These are phyloP conservation scores for Magnusiomyces ingens DNA, from an alignment of 1,139 yeast species.

Conservation along the genomic window DNA sequence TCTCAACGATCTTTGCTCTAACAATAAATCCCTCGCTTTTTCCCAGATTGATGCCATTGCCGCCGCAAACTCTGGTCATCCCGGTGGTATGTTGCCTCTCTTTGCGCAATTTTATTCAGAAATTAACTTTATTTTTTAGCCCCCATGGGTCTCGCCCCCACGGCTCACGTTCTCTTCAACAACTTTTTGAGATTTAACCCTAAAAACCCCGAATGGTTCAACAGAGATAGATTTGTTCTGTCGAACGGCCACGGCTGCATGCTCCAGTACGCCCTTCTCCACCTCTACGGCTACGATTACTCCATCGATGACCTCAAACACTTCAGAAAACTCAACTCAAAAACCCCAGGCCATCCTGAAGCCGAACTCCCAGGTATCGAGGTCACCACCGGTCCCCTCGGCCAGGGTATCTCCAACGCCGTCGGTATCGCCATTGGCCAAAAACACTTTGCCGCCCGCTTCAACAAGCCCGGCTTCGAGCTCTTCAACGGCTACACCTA, in stretches of 20 bases:
- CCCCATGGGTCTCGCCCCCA: slow-evolving; percentile 95
- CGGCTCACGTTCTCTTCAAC: slow-evolving; percentile 70
- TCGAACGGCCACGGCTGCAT: slow-evolving; percentile 98
- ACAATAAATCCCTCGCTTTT: background rate
- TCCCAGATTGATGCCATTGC: slow-evolving; percentile 68
- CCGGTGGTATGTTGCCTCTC: slow-evolving; percentile 51
- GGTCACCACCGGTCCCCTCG: slow-evolving; percentile 98
- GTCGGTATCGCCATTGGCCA: slow-evolving; percentile 97
- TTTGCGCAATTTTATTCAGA: background rate
- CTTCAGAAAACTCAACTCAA: slow-evolving; percentile 86
- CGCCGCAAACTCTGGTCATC: slow-evolving; percentile 95
- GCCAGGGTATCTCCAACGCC: slow-evolving; percentile 96
- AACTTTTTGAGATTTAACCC: slow-evolving; percentile 79
- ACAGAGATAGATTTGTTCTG: slow-evolving; percentile 91
- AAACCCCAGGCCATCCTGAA: slow-evolving; percentile 98
- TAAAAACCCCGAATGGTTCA: slow-evolving; percentile 83
- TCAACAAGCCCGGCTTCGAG: slow-evolving; percentile 78
- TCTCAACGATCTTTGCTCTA: too few relatives aligned
- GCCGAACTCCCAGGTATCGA: slow-evolving; percentile 76
- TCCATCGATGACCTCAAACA: slow-evolving; percentile 80
- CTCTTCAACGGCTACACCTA: slow-evolving; percentile 67
- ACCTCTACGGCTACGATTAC: slow-evolving; percentile 77
- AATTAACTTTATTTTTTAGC: slow-evolving; percentile 31
- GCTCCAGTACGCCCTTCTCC: slow-evolving; percentile 76
- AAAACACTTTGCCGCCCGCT: slow-evolving; percentile 84